Evolutionary conservation across 2,329 filamentous ascomycete species (phyloP), one percentile per base, ranked within the genome.

Genomic region (Ilyonectria mors-panacis): DNA sequence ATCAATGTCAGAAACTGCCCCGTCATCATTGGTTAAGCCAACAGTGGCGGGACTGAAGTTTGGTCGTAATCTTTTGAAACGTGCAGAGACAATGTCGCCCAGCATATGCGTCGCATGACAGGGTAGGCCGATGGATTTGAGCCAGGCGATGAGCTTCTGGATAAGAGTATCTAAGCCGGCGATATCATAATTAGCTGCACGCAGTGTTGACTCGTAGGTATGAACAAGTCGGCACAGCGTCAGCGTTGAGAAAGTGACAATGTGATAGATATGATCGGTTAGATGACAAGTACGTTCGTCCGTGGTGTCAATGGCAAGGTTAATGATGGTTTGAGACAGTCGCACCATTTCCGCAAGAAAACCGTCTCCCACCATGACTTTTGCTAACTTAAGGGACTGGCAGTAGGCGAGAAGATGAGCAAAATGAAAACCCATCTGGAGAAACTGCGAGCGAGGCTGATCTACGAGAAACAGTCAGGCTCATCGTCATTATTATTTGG

Each of bases 221-320:
- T 73, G 64, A 1, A 76, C 42, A 7, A 77, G 57, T n/a, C 66
- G 71, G 2, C 71, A 76, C 0, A 77, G 63, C 0, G 68, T 75
- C 1, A 78, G 66, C 1, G 76, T 74, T 1, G 76, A 73, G 39
- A 78, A 77, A 7, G 70, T 72, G n/a, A 78, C 35, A 19, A 75
- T 59, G 33, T 77, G 76, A 30, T 77, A 78, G 12, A 78, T 77
- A 44, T 78, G 76, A 42, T 78, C 76, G 0, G 76, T 78, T 15
- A 78, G 54, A 42, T 78, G 76, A 0, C 73, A 71, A 13, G 75
- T 77, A 1, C 76, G 73, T 15, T 74, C 76, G 19, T 78, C 76
- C 0, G 71, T 44, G 17, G 75, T 77, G 17, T 76, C 71, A 4
- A 78, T 73, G n/a, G 75, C 76, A 0, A 78, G 70, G 1, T 71